Evolutionary conservation across 768 basidiomycete species (phyloP).

Genomic region (Boletus barrowsii): DNA sequence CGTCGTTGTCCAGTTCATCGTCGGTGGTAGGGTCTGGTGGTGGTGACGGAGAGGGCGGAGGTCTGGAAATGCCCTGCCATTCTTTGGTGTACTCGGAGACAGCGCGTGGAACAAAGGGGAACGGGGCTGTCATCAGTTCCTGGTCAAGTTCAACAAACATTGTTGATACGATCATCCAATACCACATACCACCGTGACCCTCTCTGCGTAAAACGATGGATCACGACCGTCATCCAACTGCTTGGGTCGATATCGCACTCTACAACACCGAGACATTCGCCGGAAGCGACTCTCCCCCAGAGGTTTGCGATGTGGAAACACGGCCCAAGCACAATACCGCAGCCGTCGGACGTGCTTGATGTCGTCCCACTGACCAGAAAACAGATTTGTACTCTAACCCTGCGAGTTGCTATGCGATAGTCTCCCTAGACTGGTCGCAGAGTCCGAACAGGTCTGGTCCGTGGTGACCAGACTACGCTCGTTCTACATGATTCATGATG

Average conservation of each 20-base stretch:
- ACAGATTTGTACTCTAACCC: background rate
- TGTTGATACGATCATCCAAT: background rate
- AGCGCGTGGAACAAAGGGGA: constrained; percentile 49
- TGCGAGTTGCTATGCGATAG: too few relatives aligned
- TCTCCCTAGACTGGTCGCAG: too few relatives aligned
- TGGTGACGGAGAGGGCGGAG: constrained; percentile 2
- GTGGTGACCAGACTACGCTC: too few relatives aligned
- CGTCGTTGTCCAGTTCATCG: background rate
- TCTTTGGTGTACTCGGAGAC: constrained; percentile 36
- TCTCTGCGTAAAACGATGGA: background rate
- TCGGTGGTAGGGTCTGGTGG: constrained; percentile 8
- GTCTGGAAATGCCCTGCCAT: constrained; percentile 17
- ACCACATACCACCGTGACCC: too few relatives aligned
- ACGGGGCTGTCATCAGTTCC: constrained; percentile 22
- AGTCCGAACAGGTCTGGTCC: too few relatives aligned
- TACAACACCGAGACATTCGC: background rate
- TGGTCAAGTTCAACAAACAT: background rate
- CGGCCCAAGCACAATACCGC: constrained; percentile 8
- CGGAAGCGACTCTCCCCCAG: background rate
- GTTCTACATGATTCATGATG: too few relatives aligned
- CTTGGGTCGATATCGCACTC: background rate
- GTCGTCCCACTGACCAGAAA: background rate
- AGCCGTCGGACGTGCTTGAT: constrained; percentile 23
- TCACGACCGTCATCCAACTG: constrained; percentile 27
- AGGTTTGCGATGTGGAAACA: constrained; percentile 14